These are phyloP conservation scores for Chalara sp. DNA, from an alignment of 2,329 filamentous ascomycete genomes.

Conservation along the genomic window DNA sequence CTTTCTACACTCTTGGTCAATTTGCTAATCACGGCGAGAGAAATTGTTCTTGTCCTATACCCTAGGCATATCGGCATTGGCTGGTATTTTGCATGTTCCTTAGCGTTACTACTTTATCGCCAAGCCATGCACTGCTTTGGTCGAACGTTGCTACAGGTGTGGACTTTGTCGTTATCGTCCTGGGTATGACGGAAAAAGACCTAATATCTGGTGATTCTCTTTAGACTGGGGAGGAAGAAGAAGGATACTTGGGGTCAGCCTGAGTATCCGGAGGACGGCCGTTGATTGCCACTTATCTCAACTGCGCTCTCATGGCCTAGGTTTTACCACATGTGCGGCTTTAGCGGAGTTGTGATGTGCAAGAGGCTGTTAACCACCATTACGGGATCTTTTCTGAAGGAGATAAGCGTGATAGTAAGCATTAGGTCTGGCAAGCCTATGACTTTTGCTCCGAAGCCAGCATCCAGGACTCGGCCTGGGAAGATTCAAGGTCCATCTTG, in stretches of 20 bases:
- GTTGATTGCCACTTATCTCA: not conserved
- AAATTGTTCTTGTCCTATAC: too few species aligned
- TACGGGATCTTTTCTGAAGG: constrained; percentile 42
- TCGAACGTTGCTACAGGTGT: too few species aligned
- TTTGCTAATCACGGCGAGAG: too few species aligned
- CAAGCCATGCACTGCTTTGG: too few species aligned
- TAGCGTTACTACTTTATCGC: too few species aligned
- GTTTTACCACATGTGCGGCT: too few species aligned
- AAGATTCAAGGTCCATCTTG: constrained; percentile 22
- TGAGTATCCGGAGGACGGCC: constrained; percentile 6
- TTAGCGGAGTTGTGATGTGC: too few species aligned
- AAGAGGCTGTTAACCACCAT: not conserved
- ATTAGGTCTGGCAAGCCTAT: constrained; percentile 27
- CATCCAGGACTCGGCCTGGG: constrained; percentile 49
- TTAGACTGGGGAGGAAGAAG: constrained; percentile 4
- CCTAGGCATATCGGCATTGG: too few species aligned
- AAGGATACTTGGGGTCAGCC: constrained; percentile 9
- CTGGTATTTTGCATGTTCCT: too few species aligned
- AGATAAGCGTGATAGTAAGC: constrained; percentile 53
- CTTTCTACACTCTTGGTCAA: too few species aligned
- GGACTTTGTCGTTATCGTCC: constrained; percentile 23
- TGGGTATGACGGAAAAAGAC: constrained; percentile 37
- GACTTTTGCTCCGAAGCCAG: constrained; percentile 51
- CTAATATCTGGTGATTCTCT: constrained; percentile 6
- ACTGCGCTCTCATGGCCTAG: not conserved